Evolutionary conservation across 768 basidiomycete species (phyloP), one percentile per base, ranked within the genome.

Genomic region (Phanerodontia chrysosporium): DNA sequence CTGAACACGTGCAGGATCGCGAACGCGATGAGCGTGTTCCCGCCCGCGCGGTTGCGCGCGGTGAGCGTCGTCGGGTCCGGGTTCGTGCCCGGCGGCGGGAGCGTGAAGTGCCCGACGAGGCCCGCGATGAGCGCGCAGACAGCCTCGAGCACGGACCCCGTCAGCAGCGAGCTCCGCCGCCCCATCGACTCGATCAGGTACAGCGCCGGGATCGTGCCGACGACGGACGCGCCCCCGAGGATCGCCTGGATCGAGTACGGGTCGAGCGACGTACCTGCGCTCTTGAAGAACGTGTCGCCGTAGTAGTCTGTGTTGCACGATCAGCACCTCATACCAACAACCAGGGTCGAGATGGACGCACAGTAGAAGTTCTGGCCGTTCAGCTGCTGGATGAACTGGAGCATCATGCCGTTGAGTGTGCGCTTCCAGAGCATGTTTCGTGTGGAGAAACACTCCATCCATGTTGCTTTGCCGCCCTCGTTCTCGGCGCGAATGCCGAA

Each of bases 351-450:
- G 10, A 27, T 24, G 2, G 7, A 70, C 82, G 61, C 62, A 87
- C 87, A 88, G 70, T 87, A 89, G 72, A 89, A 90, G 68, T 89
- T 90, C 70, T 92, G 89, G 14, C 88, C 89, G 58, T 90, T 88
- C 29, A 91, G 71, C 64, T 91, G 89, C 63, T 91, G 89, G 54
- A 92, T 83, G 66, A 90, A 90, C 63, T 89, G 88, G 45, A 89
- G 70, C 84, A 89, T 88, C 84, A 89, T 88, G n/a, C 89, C 88
- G 60, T 90, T 90, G 32, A 76, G 68, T 14, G 89, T 91, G 55
- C 90, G 79, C 70, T 84, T 86, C 83, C 87, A 89, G 45, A 91
- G 70, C 65, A 78, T 73, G 63, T 89, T 87, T 45, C 83, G 72
- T 3, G 79, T 76, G 1, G 86, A 85, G 78, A 92, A 91, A 70